phyloP scores from a whole-genome alignment of 768 basidiomycete species.

The Lactifluus echinatus region DNA sequence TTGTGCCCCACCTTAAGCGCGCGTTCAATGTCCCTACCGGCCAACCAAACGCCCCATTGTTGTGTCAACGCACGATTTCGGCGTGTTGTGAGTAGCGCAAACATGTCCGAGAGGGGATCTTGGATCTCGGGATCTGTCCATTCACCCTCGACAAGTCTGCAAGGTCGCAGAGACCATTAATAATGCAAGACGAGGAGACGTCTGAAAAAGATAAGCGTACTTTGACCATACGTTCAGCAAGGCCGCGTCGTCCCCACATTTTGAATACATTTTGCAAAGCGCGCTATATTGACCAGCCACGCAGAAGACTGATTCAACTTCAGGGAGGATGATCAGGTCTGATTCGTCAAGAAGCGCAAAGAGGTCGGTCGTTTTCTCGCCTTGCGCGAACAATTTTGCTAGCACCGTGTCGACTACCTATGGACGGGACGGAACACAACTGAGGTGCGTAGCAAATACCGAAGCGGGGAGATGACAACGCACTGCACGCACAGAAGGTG shows the following conservation, averaged over 20 bases:
- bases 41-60: slow-evolving; percentile 77
- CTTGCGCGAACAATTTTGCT: slow-evolving; percentile 60
- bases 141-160: slow-evolving; percentile 57
- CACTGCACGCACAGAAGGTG: slow-evolving; percentile 21
- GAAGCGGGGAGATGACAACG: background rate
- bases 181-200: background rate
- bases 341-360: slow-evolving; percentile 49
- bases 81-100: slow-evolving; percentile 46
- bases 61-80: slow-evolving; percentile 55
- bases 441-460: background rate
- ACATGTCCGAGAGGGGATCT: slow-evolving; percentile 55
- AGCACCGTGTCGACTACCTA: slow-evolving; percentile 79
- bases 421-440: background rate
- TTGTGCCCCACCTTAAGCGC: slow-evolving; percentile 54
- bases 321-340: slow-evolving; percentile 42
- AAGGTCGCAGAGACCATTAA: background rate
- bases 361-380: slow-evolving; percentile 54
- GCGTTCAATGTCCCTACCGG: slow-evolving; percentile 54
- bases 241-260: slow-evolving; percentile 48
- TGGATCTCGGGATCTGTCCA: slow-evolving; percentile 54
- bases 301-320: slow-evolving; percentile 53
- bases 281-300: slow-evolving; percentile 47
- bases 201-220: slow-evolving; percentile 32
- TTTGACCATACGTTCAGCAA: slow-evolving; percentile 60
- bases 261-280: slow-evolving; percentile 51